phyloP scores from a whole-genome alignment of 495 filamentous ascomycete genomes.

The Penicillium lividum region DNA sequence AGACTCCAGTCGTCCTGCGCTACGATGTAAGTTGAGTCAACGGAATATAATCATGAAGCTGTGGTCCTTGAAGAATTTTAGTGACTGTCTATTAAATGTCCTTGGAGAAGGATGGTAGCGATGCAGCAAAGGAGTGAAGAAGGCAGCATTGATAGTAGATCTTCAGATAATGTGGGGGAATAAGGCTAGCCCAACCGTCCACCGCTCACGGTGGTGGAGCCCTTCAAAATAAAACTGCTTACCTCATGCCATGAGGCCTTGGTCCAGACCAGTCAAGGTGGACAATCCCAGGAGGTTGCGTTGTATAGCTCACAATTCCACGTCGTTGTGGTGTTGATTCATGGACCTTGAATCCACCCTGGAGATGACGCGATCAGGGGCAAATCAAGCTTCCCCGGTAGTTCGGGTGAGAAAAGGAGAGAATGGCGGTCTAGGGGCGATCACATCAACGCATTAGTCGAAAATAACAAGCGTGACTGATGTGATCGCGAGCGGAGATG shows the following conservation, averaged over 20 bases:
- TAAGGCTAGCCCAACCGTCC: background rate
- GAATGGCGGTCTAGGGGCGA: conserved; percentile 11
- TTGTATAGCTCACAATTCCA: conserved; percentile 1
- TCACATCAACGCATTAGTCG: conserved; percentile 7
- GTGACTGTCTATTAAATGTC: background rate
- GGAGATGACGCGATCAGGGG: conserved; percentile 1
- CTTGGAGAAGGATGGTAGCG: background rate
- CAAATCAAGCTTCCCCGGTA: conserved; percentile 2
- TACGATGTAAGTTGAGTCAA: conserved; percentile 2
- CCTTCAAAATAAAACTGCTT: conserved; percentile 4
- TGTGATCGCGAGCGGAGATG: conserved; percentile 26
- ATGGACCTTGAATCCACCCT: background rate
- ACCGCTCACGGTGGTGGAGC: background rate
- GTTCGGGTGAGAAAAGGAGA: conserved; percentile 7
- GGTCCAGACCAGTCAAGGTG: conserved; percentile 3
- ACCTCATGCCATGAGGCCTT: conserved; percentile 2
- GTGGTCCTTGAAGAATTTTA: background rate
- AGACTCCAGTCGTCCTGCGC: background rate
- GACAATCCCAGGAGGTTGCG: background rate
- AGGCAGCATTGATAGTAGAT: background rate
- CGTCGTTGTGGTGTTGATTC: background rate
- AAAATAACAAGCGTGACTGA: conserved; percentile 7
- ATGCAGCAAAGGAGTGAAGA: background rate
- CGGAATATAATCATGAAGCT: background rate
- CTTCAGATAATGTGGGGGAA: background rate